Evolutionary conservation across 31 red algal genomes (phyloP), one percentile per base, ranked within the genome.

Genomic region (Asparagopsis taxiformis): DNA sequence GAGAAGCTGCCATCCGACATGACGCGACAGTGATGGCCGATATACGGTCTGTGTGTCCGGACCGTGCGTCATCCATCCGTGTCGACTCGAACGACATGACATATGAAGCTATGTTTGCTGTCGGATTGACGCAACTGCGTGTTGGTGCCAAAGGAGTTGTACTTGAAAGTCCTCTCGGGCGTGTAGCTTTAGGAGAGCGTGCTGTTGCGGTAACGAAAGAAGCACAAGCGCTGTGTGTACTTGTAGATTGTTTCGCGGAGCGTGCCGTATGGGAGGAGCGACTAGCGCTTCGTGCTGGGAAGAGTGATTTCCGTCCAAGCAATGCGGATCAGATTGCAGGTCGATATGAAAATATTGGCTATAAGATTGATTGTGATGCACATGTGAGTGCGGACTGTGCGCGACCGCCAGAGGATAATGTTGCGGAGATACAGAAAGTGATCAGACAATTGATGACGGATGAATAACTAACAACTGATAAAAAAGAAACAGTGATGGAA

Each of bases 11-110:
- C 59, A 57, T 85, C 0, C 68, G 81, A 36, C 81, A 85, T 54
- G 81, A 85, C 43, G 81, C 81, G 1, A 43, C 57, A 39, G 81
- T 85, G 17, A 68, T 85, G 70, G 55, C 81, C 31, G 81, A 75
- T 26, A 65, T 85, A 48, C 81, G 70, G 2, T 35, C 57, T 8
- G 68, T 67, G 4, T 85, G 58, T 44, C 70, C 81, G 1, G 81
- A 85, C 10, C 70, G 68, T 20, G 81, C 81, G 31, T 51, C 50
- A 21, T 41, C 62, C 1, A 49, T 85, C 24, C 57, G 59, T n/a
- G 81, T 85, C 44, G 81, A 85, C 52, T 85, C 81, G 15, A 85
- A 85, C 62, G 81, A 85, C 51, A 85, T 85, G 81, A 85, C 81
- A 6, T 85, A 85, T 52, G 81, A 85, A 38, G 81, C 81, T 15